Evolutionary conservation across 306 rosid genomes (phyloP), one percentile per base, ranked within the genome.

Genomic region (Sechiopsis laciniata): DNA sequence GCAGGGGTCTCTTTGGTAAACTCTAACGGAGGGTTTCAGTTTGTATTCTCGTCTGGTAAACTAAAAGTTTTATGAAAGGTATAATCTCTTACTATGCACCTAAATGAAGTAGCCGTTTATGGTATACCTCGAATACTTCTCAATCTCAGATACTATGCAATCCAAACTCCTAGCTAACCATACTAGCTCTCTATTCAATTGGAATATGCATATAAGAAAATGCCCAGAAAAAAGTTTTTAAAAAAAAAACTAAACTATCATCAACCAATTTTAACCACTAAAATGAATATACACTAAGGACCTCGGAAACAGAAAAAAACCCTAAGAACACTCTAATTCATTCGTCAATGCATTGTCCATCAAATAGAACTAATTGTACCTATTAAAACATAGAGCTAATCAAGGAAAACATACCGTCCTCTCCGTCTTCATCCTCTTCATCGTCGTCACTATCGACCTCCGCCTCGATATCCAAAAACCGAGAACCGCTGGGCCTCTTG

Each of bases 401-500:
- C 6, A 55, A 35, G 53, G 11, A 14, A 62, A 19, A 78, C 89
- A 3, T 70, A 95, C 99, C 99, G 60, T 95, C 96, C 53, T 95
- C 97, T n/a, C 79, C 97, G 6, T 91, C 99, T 10, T 91, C 99
- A n/a, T 91, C 99, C 56, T 95, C 99, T 78, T 90, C 99, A 3
- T 95, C 99, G 0, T 88, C 99, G 2, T 95, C 99, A 7, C 77
- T 69, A 69, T 91, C 95, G 1, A 91, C 99, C n/a, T 24, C 77
- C 0, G 99, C 99, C 74, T 88, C 96, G 5, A 82, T 78, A 15
- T 95, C 97, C 67, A 95, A 80, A 57, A 83, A 95, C 64, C 84
- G 77, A 0, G 85, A 73, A n/a, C 92, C 97, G 1, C 82, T 37
- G 16, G 57, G 66, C 78, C 80, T 88, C 81, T 80, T 85, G 40